Conservation (phyloP, 2,329 filamentous ascomycete species). For the Phoma herbarum region DNA sequence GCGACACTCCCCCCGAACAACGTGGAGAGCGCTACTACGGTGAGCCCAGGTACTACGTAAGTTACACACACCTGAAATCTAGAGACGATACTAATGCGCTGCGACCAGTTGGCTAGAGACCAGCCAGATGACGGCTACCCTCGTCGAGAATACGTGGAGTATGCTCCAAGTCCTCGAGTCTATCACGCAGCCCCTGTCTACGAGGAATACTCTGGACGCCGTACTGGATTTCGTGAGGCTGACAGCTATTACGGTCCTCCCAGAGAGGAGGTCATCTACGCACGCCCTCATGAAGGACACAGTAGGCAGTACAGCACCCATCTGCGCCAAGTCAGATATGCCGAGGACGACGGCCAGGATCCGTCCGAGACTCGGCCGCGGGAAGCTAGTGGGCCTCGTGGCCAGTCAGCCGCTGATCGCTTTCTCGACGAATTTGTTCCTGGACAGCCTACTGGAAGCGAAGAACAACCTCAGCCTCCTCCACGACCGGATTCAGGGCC, state of each 20-base stretch:
- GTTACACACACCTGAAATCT: conserved; percentile 23
- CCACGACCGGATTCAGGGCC: conserved; percentile 28
- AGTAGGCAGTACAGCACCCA: conserved; percentile 40
- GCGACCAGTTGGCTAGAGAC: conserved; percentile 38
- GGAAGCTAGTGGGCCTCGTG: conserved; percentile 34
- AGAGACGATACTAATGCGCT: not conserved
- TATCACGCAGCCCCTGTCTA: conserved; percentile 40
- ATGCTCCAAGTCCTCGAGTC: conserved; percentile 41
- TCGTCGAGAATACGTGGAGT: conserved; percentile 42
- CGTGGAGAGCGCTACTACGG: conserved; percentile 41
- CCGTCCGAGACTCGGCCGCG: conserved; percentile 32
- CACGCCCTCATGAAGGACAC: conserved; percentile 40
- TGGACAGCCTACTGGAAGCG: conserved; percentile 27
- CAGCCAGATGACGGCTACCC: conserved; percentile 41
- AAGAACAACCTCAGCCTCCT: conserved; percentile 25
- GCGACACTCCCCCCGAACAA: conserved; percentile 40
- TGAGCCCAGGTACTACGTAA: conserved; percentile 49
- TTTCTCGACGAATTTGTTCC: conserved; percentile 48
- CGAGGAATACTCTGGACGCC: conserved; percentile 43
- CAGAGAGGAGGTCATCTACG: conserved; percentile 38
- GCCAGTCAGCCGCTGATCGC: conserved; percentile 46
- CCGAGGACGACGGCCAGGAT: conserved; percentile 37
- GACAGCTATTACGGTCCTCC: conserved; percentile 42
- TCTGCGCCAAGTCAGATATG: conserved; percentile 40
- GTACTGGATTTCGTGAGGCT: conserved; percentile 45